Base-by-base conservation (phyloP, 371 early-diverging fungal genomes). In the Cokeromyces recurvatus region DNA sequence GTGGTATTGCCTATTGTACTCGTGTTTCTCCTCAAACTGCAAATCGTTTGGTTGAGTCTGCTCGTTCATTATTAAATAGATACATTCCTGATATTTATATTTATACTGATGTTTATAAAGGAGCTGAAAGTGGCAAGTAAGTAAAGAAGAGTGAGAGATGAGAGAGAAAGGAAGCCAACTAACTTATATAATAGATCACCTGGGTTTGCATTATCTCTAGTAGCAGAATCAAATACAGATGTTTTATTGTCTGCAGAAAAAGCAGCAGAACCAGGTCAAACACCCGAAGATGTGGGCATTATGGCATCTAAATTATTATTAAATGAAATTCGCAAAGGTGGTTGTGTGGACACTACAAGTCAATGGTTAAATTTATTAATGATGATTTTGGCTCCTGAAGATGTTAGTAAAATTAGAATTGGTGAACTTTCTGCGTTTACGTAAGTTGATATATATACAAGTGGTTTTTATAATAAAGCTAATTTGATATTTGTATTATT, bases 71-170 rank as follows among this genome's bases (percentile, higher is more conserved):
- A 48, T 70, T 96, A 45, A 91, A 93, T 44, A 77, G 85, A 48
- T 92, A 85, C 64, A 90, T 97, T 38, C 94, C 94, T 7, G 97
- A 97, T 64, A 90, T 96, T 39, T 97, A 96, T 66, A 85, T 99
- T 45, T 94, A 94, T 62, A 92, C 96, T 10, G 98, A 98, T 69
- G 90, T 95, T 22, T 95, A 88, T 62, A 94, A 94, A 59, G 95
- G 96, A 19, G 88, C 85, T 16, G 96, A 98, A 49, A 85, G 93
- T 36, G 99, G 98, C 24, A 65, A 82, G 35, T 34, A 34, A 34
- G 35, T 11, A 9, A 15, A 75, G 79, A 63, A 55, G 77, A 40
- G 27, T 6, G 16, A 21, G 32, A 29, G 29, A 29, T 5, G 29
- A 5, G 9, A 9, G 25, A 43, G 1, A 20, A 21, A 16, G 2